Evolutionary conservation across 495 filamentous ascomycete genomes (phyloP).

Genomic region (Margaritispora aquatica): DNA sequence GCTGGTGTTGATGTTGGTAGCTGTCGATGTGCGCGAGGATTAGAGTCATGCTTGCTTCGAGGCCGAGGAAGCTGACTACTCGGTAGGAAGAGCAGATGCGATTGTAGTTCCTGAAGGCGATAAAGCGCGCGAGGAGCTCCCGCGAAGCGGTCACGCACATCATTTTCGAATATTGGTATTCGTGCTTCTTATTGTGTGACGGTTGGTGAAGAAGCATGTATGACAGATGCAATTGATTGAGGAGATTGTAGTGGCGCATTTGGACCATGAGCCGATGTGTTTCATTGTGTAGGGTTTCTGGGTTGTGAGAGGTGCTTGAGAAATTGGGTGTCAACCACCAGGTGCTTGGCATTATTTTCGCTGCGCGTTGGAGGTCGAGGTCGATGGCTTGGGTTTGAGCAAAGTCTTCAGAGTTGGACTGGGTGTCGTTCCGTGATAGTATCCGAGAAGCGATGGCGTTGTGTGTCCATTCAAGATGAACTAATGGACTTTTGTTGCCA

Average conservation of each 20-base stretch:
- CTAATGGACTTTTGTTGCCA: neutral
- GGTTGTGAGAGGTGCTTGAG: neutral
- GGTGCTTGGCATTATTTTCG: neutral
- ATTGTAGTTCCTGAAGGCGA: neutral
- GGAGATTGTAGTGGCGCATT: neutral
- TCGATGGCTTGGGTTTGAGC: neutral
- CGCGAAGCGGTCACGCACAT: neutral
- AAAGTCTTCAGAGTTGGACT: neutral
- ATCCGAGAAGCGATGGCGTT: neutral
- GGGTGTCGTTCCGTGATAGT: neutral
- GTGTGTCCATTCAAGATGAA: neutral
- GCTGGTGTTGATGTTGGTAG: slow-evolving; percentile 6
- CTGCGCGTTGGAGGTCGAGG: neutral
- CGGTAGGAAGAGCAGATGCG: slow-evolving; percentile 14
- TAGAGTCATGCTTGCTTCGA: slow-evolving; percentile 30
- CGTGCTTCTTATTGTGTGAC: neutral
- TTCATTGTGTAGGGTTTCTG: neutral
- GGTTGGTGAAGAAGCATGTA: neutral
- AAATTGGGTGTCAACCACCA: neutral
- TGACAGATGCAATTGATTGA: neutral
- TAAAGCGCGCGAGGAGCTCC: neutral
- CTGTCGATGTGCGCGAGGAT: slow-evolving; percentile 28
- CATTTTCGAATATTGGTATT: neutral
- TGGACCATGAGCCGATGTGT: neutral
- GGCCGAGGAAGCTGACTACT: slow-evolving; percentile 28